Conservation (phyloP, 1,139 yeast species). For the Suhomyces choctaworum region DNA sequence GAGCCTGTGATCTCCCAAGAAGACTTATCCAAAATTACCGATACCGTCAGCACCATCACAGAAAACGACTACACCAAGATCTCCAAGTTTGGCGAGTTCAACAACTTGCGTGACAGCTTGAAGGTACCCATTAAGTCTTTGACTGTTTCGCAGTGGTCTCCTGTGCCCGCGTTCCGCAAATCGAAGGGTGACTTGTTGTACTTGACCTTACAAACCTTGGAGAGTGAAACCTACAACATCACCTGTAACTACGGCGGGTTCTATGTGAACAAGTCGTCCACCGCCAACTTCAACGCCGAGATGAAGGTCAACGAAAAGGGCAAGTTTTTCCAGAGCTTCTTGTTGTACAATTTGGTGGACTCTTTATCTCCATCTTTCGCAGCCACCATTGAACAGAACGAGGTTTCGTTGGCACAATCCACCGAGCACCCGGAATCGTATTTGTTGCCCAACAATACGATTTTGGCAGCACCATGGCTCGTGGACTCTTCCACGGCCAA, state of each 20-base stretch:
- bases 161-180: slow-evolving; percentile 68
- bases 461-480: slow-evolving; percentile 77
- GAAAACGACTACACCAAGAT: slow-evolving; percentile 9
- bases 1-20: slow-evolving; percentile 19
- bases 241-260: slow-evolving; percentile 82
- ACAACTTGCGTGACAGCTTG: slow-evolving; percentile 25
- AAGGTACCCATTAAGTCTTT: slow-evolving; percentile 53
- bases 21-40: slow-evolving; percentile 13
- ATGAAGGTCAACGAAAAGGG: slow-evolving; percentile 45
- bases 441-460: slow-evolving; percentile 59
- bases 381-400: slow-evolving; percentile 40
- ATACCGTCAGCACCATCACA: slow-evolving; percentile 14
- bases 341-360: slow-evolving; percentile 55
- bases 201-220: slow-evolving; percentile 72
- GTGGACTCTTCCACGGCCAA: slow-evolving; percentile 35
- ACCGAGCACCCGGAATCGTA: slow-evolving; percentile 58
- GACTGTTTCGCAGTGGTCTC: slow-evolving; percentile 81
- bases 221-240: slow-evolving; percentile 74
- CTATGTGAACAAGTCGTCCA: slow-evolving; percentile 68
- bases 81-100: slow-evolving; percentile 18
- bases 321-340: slow-evolving; percentile 38
- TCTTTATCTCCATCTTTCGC: slow-evolving; percentile 55
- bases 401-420: slow-evolving; percentile 41
- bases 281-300: slow-evolving; percentile 68
- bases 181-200: slow-evolving; percentile 79